These are phyloP conservation scores for Pseudocercospora macadamiae DNA, from an alignment of 2,329 filamentous ascomycete genomes.

Conservation along the genomic window DNA sequence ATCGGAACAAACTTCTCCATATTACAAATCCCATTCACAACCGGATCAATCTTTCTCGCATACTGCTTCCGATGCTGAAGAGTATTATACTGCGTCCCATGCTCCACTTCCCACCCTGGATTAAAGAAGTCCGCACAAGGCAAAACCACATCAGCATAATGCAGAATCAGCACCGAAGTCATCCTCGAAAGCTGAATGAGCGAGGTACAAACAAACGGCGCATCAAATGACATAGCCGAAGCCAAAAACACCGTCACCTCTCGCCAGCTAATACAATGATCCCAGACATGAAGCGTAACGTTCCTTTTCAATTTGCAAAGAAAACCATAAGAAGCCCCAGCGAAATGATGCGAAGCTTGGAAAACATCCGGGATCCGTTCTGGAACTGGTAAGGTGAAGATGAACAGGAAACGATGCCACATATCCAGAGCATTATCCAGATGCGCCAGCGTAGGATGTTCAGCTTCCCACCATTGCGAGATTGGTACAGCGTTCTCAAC, in stretches of 20 bases:
- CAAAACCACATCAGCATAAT: constrained; percentile 57
- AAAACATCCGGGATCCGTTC: constrained; percentile 16
- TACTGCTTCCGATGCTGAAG: constrained; percentile 57
- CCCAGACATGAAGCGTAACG: constrained; percentile 9
- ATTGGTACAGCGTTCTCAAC: constrained; percentile 46
- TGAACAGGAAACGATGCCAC: constrained; percentile 45
- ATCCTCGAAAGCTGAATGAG: constrained; percentile 29
- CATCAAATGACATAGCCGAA: constrained; percentile 16
- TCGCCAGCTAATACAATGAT: constrained; percentile 17
- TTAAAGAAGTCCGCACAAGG: constrained; percentile 59
- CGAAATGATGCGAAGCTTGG: constrained; percentile 16
- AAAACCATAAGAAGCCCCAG: constrained; percentile 12
- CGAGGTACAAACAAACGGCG: constrained; percentile 27
- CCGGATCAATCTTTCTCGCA: constrained; percentile 60
- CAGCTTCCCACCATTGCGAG: constrained; percentile 51
- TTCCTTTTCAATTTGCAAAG: constrained; percentile 16
- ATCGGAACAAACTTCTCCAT: constrained; percentile 62
- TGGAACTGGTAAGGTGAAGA: constrained; percentile 7
- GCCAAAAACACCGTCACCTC: constrained; percentile 15
- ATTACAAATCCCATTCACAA: constrained; percentile 63
- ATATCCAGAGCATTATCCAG: constrained; percentile 51
- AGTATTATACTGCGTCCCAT: constrained; percentile 57
- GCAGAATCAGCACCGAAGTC: constrained; percentile 27
- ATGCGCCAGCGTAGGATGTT: constrained; percentile 50
- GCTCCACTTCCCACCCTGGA: constrained; percentile 61